Evolutionary conservation across 345 rosid genomes (phyloP).

Genomic region (Excoecaria agallocha): DNA sequence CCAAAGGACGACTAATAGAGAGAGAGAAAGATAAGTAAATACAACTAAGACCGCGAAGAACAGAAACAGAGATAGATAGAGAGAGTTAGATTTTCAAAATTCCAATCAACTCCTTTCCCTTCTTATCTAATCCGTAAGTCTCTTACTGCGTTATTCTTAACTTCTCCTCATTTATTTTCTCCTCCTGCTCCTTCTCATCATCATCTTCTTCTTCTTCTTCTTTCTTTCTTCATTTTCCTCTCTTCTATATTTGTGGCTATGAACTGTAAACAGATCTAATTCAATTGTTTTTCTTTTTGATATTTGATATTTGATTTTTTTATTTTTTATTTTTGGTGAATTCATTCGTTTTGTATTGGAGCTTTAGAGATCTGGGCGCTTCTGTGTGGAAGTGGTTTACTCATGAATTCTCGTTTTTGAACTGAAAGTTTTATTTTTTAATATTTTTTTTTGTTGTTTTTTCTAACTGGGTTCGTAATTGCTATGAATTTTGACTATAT

Average conservation of each 20-base stretch:
- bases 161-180: background rate
- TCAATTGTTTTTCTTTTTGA: constrained; percentile 12
- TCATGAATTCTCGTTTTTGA: constrained; percentile 12
- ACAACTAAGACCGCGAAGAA: constrained; percentile 44
- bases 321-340: too few species aligned
- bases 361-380: constrained; percentile 43
- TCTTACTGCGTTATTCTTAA: constrained; percentile 24
- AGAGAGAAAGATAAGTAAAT: background rate
- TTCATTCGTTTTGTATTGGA: constrained; percentile 18
- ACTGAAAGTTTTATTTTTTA: background rate
- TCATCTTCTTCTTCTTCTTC: background rate
- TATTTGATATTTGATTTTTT: background rate
- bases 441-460: background rate
- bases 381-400: constrained; percentile 6
- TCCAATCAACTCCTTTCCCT: constrained; percentile 32
- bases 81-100: constrained; percentile 28
- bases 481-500: constrained; percentile 6
- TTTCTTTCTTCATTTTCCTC: constrained; percentile 1
- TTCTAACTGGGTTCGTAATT: constrained; percentile 13
- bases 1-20: constrained; percentile 40
- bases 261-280: constrained; percentile 45
- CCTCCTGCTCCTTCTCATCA: too few species aligned
- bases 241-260: constrained; percentile 3
- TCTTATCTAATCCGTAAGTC: constrained; percentile 67
- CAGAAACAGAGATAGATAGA: constrained; percentile 35